These are phyloP conservation scores for Sideroxylon spinosum DNA, from an alignment of 179 eudicot species.

Conservation along the genomic window DNA sequence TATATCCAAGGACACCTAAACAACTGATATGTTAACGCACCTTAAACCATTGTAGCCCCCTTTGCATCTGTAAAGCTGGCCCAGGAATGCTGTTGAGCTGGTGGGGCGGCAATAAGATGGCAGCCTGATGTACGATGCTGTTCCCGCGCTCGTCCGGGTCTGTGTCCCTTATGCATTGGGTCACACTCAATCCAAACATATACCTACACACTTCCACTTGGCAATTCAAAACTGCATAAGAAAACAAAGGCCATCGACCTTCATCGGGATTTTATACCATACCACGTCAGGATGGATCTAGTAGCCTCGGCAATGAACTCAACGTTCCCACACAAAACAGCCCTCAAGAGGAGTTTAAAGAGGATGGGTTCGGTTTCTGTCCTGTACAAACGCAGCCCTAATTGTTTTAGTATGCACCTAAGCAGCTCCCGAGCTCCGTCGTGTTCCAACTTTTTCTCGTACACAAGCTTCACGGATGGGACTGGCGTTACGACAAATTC, in stretches of 20 bases:
- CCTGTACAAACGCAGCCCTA: too few relatives aligned
- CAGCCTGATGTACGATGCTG: not conserved
- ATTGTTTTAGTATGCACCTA: too few relatives aligned
- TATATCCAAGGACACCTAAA: too few relatives aligned
- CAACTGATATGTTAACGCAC: not conserved
- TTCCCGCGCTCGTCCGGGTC: not conserved
- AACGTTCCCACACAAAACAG: not conserved
- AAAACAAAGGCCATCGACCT: not conserved
- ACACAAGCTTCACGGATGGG: too few relatives aligned
- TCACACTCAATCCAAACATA: not conserved
- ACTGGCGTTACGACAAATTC: too few relatives aligned
- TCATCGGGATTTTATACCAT: not conserved
- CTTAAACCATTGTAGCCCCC: slow-evolving; percentile 14
- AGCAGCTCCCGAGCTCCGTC: too few relatives aligned
- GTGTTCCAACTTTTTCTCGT: too few relatives aligned
- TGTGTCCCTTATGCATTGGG: too few relatives aligned
- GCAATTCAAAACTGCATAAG: not conserved
- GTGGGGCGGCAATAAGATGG: not conserved
- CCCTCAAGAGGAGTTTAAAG: not conserved
- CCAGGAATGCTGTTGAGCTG: not conserved
- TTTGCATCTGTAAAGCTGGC: slow-evolving; percentile 8
- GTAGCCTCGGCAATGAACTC: not conserved
- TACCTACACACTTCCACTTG: not conserved
- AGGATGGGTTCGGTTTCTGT: too few relatives aligned
- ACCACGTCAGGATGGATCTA: not conserved